Base-by-base conservation (phyloP, 78 protist species). In the Parvularia atlantis region DNA sequence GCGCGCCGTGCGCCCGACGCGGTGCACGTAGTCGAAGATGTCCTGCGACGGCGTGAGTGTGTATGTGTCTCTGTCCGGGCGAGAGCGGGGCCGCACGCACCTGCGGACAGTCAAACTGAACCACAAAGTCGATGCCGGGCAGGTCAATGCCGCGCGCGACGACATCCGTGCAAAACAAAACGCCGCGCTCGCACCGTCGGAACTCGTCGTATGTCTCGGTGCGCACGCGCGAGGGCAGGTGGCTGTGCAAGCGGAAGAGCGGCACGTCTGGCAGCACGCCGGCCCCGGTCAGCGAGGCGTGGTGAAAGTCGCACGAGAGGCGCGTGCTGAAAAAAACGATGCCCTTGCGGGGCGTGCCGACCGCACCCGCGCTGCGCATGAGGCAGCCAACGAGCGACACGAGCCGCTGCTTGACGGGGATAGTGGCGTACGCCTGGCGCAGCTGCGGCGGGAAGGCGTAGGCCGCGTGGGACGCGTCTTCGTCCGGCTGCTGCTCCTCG, bases 141-240 rank as follows among this genome's bases (percentile, higher is more conserved):
- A 85, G 17, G 33, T 85, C 86, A 22, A 85, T 50, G 3, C 89
- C 89, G 10, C 89, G 80, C 26, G 89, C 73, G 11, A 88, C 89
- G 2, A 85, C 83, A 63, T 84, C 89, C 22, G 89, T 82, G 52
- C 71, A 66, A 41, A 84, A 5, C 57, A 84, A 40, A n/a, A 84
- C 70, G 28, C 69, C 83, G 33, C 11, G 33, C 37, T 11, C 0
- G 28, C 40, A 11, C 36, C 16, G 13, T 0, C 50, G 17, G 57
- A 84, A 84, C 28, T 40, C 68, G 0, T 30, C 13, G 31, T 37
- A 77, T 19, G 48, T 30, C 10, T 24, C 44, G 26, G 69, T 26
- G 13, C 89, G 56, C 3, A 83, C 84, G 13, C 13, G 31, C 67
- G 80, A 86, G 19, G 50, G 2, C 75, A 82, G 65, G 39, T 69